Evolutionary conservation across 257 asterid species (phyloP), one percentile per base, ranked within the genome.

Genomic region (Nicotiana benthamiana): DNA sequence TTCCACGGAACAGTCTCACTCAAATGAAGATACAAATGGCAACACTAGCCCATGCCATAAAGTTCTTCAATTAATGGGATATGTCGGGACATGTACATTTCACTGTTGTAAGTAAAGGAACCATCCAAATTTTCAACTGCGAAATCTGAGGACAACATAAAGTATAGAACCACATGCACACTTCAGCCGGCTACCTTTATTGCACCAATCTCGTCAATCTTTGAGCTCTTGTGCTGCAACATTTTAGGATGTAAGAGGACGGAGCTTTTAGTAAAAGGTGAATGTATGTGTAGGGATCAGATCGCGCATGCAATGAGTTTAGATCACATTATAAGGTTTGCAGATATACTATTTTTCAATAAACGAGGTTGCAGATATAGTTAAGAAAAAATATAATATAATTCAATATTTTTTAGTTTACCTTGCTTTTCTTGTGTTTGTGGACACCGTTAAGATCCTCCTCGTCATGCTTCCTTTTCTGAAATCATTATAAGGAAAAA

Each of bases 181-280:
- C 72, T 67, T 94, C 95, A 94, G 87, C 97, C 93, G 70, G 95
- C 98, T 83, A 91, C 97, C 91, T 83, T 93, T 84, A 95, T 90
- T 83, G 93, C 93, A 83, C 96, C 93, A 90, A 92, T 87, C 87
- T 95, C 98, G 80, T 93, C 97, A 34, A 95, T 88, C 91, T 90
- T 95, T 87, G 97, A 91, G 93, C 97, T 92, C 91, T 89, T 95
- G 87, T 92, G 99, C 99, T 93, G 97, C 93, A 86, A 75, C 74
- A 54, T 86, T 83, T 78, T 65, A 90, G 75, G 61, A 53, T 70
- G 80, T 76, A 82, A 86, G 82, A 86, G 74, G 81, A 80, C 78
- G 65, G 81, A 75, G 84, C 30, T 24, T 63, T 83, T 74, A n/a
- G 43, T 48, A 72, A 72, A 46, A 72, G 78, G 78, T 24, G 36